Base-by-base conservation (phyloP, 83 land plant species). In the Larix sibirica region DNA sequence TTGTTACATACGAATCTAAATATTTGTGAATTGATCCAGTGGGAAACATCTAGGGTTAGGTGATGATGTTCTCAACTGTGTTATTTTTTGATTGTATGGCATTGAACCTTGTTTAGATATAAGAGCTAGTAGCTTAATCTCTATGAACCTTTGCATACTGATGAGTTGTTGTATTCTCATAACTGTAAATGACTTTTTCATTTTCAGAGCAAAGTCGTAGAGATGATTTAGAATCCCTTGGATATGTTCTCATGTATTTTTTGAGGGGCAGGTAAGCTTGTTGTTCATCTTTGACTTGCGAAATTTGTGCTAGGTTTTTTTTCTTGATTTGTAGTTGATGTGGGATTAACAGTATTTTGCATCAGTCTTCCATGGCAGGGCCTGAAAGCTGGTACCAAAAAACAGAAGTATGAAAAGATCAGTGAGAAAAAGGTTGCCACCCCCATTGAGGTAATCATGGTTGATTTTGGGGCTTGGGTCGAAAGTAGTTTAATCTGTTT, bases 201-300 rank as follows among this genome's bases (percentile, higher is more conserved):
- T 67, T 40, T 40, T 8, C 81, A 91, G 93, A 91, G 65, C 94
- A 91, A 89, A 91, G 94, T 80, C 86, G 92, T 33, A 87, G 94
- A 82, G 94, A 91, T 82, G 94, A 91, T 85, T 80, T 91, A 47
- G 93, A 91, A 68, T 90, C 91, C 42, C 89, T 90, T 81, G 89
- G 91, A n/a, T 90, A 87, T 84, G 92, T 90, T 23, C 89, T 91
- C 33, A 87, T 91, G 93, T 91, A 91, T 67, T 90, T 91, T 59
- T 86, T 91, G 36, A 83, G 92, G 47, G 94, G 94, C 83, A 91
- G 93, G 93, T 91, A 42, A n/a, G 38, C 65, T 70, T 13, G 38
- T 61, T 80, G 61, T 6, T 68, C 28, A 9, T 63, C 18, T 36
- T 18, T 20, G n/a, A 54, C 26, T 36, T 47, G 0, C 6, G 3